phyloP scores from a whole-genome alignment of 2,329 filamentous ascomycete genomes.

The Ophiostoma quercus region DNA sequence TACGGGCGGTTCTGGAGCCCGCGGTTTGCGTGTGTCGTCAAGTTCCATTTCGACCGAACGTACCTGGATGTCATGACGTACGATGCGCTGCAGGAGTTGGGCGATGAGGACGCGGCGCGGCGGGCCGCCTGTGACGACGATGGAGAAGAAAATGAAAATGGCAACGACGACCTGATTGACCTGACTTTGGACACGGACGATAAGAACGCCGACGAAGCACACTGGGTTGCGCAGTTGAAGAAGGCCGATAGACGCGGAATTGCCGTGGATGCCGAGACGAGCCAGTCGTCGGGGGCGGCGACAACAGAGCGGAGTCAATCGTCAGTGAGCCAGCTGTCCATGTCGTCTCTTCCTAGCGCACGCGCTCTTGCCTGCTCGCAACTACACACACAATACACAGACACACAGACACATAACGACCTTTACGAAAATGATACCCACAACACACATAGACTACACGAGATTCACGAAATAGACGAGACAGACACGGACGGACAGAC shows the following conservation, averaged over 20 bases:
- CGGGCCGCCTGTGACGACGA: background rate
- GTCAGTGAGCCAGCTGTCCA: slow-evolving; percentile 1
- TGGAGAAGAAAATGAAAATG: background rate
- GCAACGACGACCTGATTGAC: background rate
- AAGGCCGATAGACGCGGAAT: slow-evolving; percentile 45
- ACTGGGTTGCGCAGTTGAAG: slow-evolving; percentile 59
- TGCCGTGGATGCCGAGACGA: slow-evolving; percentile 44
- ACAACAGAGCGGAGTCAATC: slow-evolving; percentile 11
- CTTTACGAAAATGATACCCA: background rate
- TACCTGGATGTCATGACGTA: slow-evolving; percentile 66
- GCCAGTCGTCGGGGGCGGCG: slow-evolving; percentile 31
- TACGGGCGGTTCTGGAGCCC: slow-evolving; percentile 67
- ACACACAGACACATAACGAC: background rate
- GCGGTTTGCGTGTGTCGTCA: slow-evolving; percentile 69
- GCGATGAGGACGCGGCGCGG: slow-evolving; percentile 40
- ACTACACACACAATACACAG: background rate
- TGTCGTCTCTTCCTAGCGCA: background rate
- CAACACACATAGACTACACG: background rate
- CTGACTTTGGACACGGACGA: background rate
- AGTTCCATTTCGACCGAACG: slow-evolving; percentile 70
- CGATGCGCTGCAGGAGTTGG: slow-evolving; percentile 60
- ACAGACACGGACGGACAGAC: background rate
- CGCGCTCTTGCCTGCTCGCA: background rate
- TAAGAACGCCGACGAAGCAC: slow-evolving; percentile 17
- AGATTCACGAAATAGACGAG: background rate